A percentile compares a stretch with the other conserved stretches of the same genome.
Conservation (phyloP, 2,329 filamentous ascomycete genomes). For the Fusarium denticulatum region DNA sequence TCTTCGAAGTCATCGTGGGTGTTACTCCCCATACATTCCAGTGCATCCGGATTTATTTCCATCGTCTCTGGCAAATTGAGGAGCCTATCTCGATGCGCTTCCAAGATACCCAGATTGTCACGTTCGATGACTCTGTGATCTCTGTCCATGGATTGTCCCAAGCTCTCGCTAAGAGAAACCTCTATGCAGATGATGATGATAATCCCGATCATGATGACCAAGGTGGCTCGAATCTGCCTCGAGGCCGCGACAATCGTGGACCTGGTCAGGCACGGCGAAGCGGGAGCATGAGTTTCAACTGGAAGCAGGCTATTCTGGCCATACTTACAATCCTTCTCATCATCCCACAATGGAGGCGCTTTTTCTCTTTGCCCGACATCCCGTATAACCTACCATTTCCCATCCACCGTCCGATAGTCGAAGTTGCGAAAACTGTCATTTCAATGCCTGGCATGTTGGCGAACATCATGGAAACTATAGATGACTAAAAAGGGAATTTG, state of each 20-base stretch:
- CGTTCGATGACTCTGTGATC: neutral
- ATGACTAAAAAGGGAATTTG: neutral
- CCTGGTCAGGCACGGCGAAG: rapidly evolving
- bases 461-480: neutral
- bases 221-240: neutral
- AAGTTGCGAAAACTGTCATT: neutral
- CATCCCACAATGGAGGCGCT: neutral
- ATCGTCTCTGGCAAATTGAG: neutral
- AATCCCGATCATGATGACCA: neutral
- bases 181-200: neutral
- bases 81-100: neutral
- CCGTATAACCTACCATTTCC: neutral
- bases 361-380: neutral
- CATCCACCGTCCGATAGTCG: neutral
- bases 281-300: neutral
- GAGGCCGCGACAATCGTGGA: too few species aligned
- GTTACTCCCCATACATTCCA: neutral
- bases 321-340: neutral
- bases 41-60: neutral
- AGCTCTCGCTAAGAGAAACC: neutral
- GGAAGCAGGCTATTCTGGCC: neutral
- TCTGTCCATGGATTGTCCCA: neutral
- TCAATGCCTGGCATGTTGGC: neutral
- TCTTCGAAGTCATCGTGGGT: neutral
- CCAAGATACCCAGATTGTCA: neutral